Base-by-base conservation (phyloP, 2,329 filamentous ascomycete species). In the Gnomoniopsis sp. region DNA sequence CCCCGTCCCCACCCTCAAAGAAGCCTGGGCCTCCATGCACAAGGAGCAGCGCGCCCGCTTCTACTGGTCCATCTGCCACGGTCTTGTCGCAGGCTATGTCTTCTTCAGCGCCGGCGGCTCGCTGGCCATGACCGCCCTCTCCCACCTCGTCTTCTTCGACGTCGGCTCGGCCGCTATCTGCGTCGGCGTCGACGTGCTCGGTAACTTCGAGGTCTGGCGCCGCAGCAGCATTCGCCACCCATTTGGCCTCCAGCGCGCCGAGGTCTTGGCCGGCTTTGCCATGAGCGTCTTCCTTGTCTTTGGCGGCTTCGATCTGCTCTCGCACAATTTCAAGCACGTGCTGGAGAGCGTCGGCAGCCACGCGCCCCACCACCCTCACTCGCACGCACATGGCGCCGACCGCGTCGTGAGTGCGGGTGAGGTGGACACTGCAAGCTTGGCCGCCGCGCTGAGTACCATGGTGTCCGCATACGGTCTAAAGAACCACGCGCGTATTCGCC, bases 191-290 rank as follows among this genome's bases (percentile, higher is more conserved):
- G 95, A 99, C 69, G 90, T 98, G 1, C 84, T 97, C 50, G 88
- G 90, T 53, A 99, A 99, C 72, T 99, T 99, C 68, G 95, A 99
- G 71, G 93, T 98, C 44, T 99, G 95, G 95, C 91, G 91, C 64
- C 85, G 93, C 49, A 93, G 90, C 66, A 96, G 88, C 65, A 89
- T 99, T 66, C 88, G 93, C 23, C 92, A 99, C 74, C 95, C 95
- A 0, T 99, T 99, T 70, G 93, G 88, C 3, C 83, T 99, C 23
- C 91, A 97, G 75, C 86, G 95, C 55, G 90, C 90, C 59, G 95
- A 99, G 73, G 93, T 99, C 6, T 84, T 99, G 17, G 92, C 93
- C 38, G 95, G 95, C 19, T 96, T 99, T 64, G 95, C 93, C 61
- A 91, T 98, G 86, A 96, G 92, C 53, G 89, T 99, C 43, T 91